A percentile compares a stretch with the other conserved stretches of the same genome.
These are phyloP conservation scores for Yamadazyma olivae DNA, from an alignment of 805 yeast genomes.

Conservation along the genomic window DNA sequence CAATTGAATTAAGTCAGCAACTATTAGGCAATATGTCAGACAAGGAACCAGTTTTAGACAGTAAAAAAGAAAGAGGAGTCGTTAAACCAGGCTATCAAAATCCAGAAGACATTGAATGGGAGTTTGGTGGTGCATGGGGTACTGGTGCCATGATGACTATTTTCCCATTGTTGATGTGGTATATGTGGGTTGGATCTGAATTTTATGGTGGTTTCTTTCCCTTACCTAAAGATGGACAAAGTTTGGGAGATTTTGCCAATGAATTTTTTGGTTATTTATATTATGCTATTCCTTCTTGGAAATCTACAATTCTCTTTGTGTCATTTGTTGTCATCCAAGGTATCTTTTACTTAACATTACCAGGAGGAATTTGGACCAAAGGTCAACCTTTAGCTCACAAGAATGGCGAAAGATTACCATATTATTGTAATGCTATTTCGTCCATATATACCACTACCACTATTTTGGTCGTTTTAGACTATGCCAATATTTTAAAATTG, in stretches of 20 bases:
- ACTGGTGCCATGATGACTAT: constrained; percentile 89
- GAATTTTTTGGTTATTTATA: constrained; percentile 47
- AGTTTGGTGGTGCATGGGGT: constrained; percentile 92
- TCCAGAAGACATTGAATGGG: constrained; percentile 64
- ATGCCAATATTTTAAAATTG: constrained; percentile 69
- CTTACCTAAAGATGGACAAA: constrained; percentile 56
- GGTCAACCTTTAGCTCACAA: constrained; percentile 90
- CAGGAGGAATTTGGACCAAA: constrained; percentile 94
- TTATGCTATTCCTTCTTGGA: constrained; percentile 55
- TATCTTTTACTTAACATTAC: constrained; percentile 74
- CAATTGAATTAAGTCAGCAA: no score
- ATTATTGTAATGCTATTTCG: constrained; percentile 90
- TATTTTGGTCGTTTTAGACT: constrained; percentile 61
- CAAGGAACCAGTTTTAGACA: neutral
- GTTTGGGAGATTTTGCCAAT: constrained; percentile 46
- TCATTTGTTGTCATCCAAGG: constrained; percentile 68
- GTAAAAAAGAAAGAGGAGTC: neutral
- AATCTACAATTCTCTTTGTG: constrained; percentile 70
- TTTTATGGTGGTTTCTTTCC: constrained; percentile 75
- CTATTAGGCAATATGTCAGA: neutral
- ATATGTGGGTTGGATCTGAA: constrained; percentile 90
- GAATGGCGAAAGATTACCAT: constrained; percentile 78
- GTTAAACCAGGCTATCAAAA: constrained; percentile 26
- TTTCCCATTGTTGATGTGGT: constrained; percentile 91
- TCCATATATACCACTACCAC: constrained; percentile 70